Percentiles rank a stretch among this genome's conserved stretches.
Conservation (phyloP, 306 rosid species). For the Cucumis melo region DNA sequence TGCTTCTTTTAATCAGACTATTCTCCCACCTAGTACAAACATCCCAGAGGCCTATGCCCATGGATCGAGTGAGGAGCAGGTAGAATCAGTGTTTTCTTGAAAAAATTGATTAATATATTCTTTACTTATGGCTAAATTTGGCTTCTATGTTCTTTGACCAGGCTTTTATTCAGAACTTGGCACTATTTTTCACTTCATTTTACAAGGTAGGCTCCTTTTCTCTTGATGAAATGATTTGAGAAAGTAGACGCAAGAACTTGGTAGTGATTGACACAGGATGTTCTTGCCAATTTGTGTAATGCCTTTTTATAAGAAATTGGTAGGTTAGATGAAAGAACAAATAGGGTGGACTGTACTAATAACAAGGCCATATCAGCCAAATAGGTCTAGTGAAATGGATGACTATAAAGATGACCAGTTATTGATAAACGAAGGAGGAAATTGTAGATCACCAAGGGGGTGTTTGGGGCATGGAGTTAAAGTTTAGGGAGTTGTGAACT, state of each 20-base stretch:
- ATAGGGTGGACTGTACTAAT: background rate
- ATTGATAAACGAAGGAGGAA: background rate
- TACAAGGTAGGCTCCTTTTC: constrained; percentile 41
- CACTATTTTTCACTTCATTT: constrained; percentile 85
- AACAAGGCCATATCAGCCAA: background rate
- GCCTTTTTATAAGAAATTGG: background rate
- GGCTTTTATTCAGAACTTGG: constrained; percentile 94
- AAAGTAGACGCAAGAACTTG: background rate
- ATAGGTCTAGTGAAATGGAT: background rate
- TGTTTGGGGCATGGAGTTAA: too few species aligned
- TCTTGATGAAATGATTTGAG: background rate
- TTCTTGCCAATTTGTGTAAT: background rate
- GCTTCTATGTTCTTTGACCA: constrained; percentile 14
- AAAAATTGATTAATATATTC: background rate
- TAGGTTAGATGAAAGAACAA: background rate
- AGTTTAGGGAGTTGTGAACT: too few species aligned
- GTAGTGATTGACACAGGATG: background rate
- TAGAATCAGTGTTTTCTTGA: constrained; percentile 6
- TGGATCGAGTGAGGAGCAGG: constrained; percentile 89
- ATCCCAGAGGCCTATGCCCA: constrained; percentile 80
- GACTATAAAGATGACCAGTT: background rate
- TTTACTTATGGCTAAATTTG: background rate
- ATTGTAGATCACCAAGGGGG: background rate
- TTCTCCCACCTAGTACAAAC: constrained; percentile 71
- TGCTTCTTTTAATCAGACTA: constrained; percentile 25